phyloP scores from a whole-genome alignment of 2,329 filamentous ascomycete species.

The Talaromyces piceae region DNA sequence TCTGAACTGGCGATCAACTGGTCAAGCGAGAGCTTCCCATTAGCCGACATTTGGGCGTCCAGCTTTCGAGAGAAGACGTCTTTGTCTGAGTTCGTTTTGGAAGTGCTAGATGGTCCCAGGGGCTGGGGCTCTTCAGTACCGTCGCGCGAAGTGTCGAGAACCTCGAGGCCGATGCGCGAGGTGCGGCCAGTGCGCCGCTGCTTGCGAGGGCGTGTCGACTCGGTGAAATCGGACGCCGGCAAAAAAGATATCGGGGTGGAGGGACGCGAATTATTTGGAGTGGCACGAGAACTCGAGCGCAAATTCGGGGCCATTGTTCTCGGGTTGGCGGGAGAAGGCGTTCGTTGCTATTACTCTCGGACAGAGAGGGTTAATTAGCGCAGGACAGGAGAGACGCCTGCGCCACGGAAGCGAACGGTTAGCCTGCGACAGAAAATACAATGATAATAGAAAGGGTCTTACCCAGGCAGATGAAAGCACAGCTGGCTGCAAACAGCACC shows the following conservation, averaged over 20 bases:
- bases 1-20: slow-evolving; percentile 11
- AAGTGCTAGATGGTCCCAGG: not conserved
- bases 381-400: slow-evolving; percentile 10
- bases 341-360: not conserved
- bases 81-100: not conserved
- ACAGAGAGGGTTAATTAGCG: slow-evolving; percentile 4
- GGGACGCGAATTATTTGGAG: slow-evolving; percentile 25
- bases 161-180: slow-evolving; percentile 20
- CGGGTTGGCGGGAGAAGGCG: not conserved
- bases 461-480: slow-evolving; percentile 18
- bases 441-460: slow-evolving; percentile 13
- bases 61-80: not conserved
- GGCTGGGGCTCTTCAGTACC: slow-evolving; percentile 8
- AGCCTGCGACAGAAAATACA: slow-evolving; percentile 15
- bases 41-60: not conserved
- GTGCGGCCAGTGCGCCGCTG: slow-evolving; percentile 24
- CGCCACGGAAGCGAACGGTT: slow-evolving; percentile 16
- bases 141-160: slow-evolving; percentile 11
- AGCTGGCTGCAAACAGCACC: slow-evolving; percentile 22
- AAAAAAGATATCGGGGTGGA: slow-evolving; percentile 22
- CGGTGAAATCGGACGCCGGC: slow-evolving; percentile 17
- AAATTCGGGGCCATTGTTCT: slow-evolving; percentile 28
- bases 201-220: slow-evolving; percentile 24
- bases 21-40: slow-evolving; percentile 9
- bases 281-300: slow-evolving; percentile 26